Conservation (phyloP, 805 yeast species). For the Candida odintsovae region DNA sequence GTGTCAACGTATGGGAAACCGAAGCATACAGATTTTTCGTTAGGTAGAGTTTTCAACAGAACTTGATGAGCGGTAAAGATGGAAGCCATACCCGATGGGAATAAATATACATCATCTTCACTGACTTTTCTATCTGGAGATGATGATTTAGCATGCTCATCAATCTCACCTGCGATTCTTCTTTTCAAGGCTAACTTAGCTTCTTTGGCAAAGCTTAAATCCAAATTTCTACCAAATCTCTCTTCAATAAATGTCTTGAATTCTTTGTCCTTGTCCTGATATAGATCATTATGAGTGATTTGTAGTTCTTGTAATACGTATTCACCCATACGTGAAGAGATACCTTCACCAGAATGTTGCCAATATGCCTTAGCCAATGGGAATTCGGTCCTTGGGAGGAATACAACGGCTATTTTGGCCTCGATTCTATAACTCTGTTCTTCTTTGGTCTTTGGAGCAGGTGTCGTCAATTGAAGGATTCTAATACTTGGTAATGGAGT, state of each 20-base stretch:
- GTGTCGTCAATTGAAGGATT: slow-evolving; percentile 67
- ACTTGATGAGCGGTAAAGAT: slow-evolving; percentile 77
- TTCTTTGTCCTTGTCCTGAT: slow-evolving; percentile 40
- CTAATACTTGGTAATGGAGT: slow-evolving; percentile 37
- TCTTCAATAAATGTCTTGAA: slow-evolving; percentile 72
- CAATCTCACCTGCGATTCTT: slow-evolving; percentile 67
- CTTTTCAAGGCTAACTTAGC: slow-evolving; percentile 72
- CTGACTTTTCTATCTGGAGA: slow-evolving; percentile 18
- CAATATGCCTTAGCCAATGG: slow-evolving; percentile 80
- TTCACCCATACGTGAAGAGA: slow-evolving; percentile 85
- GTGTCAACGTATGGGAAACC: slow-evolving; percentile 98
- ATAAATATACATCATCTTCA: slow-evolving; percentile 72
- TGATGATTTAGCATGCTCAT: slow-evolving; percentile 28
- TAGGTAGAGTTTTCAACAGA: slow-evolving; percentile 28
- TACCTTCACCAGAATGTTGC: slow-evolving; percentile 98
- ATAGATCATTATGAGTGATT: slow-evolving; percentile 26
- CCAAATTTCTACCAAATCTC: slow-evolving; percentile 85
- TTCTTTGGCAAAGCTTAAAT: slow-evolving; percentile 64
- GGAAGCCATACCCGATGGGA: slow-evolving; percentile 90
- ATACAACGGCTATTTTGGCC: slow-evolving; percentile 61
- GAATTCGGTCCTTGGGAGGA: slow-evolving; percentile 63
- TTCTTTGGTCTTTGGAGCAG: slow-evolving; percentile 53
- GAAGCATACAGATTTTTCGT: slow-evolving; percentile 74
- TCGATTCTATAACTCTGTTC: slow-evolving; percentile 58
- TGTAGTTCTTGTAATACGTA: slow-evolving; percentile 63